Base-by-base conservation (phyloP, 208 protist genomes). In the Wallacemonas sp. region DNA sequence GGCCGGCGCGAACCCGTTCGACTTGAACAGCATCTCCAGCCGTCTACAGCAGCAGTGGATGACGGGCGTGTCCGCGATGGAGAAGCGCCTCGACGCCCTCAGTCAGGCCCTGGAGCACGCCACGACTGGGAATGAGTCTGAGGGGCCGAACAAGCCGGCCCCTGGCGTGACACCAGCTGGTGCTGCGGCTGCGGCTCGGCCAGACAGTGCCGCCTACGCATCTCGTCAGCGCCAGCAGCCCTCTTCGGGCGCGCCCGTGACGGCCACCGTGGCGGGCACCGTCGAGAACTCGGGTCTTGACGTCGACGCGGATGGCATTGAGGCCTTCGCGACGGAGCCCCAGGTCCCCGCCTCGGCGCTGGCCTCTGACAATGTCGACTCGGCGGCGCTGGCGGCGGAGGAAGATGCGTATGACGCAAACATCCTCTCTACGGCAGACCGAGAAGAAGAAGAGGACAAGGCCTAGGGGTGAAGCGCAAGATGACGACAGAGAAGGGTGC, bases 81-180 rank as follows among this genome's bases (percentile, higher is more conserved):
- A 90, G 59, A 53, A 77, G 24, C 75, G 77, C 17, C 67, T 90
- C 45, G 80, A 83, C 72, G 80, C 78, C 3, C 66, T 85, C n/a
- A 80, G 79, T 6, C 60, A 51, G 11, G 79, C 72, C 5, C 41
- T 89, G 2, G 83, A 82, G 46, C 26, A 34, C 15, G 77, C 73
- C n/a, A 84, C 72, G 41, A 73, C 31, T 4, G 47, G 24, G 11
- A n/a, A n/a, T n/a, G n/a, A n/a, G n/a, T n/a, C n/a, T n/a, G n/a
- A n/a, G n/a, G n/a, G n/a, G n/a, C n/a, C n/a, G n/a, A n/a, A n/a
- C n/a, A n/a, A n/a, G n/a, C n/a, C n/a, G n/a, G n/a, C n/a, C n/a
- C n/a, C n/a, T n/a, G n/a, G n/a, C n/a, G n/a, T n/a, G n/a, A n/a
- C n/a, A n/a, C n/a, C n/a, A n/a, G n/a, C n/a, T n/a, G n/a, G n/a